Evolutionary conservation across 2,329 filamentous ascomycete species (phyloP).

Genomic region (Stagonosporopsis chrysanthemi): DNA sequence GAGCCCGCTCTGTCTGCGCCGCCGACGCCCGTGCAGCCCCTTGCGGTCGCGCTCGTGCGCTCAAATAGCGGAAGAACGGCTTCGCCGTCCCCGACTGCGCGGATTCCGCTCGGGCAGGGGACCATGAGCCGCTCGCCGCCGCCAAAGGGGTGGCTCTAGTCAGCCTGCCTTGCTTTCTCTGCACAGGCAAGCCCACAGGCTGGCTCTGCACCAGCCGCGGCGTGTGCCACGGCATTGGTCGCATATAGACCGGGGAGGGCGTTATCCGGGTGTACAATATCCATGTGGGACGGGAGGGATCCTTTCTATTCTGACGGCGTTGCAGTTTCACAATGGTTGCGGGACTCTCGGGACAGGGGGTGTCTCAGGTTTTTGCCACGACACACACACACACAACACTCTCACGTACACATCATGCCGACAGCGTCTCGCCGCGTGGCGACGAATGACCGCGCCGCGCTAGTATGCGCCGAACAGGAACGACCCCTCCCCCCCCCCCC

Average conservation of each 20-base stretch:
- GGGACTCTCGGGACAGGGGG: neutral
- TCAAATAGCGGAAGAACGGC: conserved; percentile 25
- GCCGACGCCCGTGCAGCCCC: conserved; percentile 10
- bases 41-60: conserved; percentile 11
- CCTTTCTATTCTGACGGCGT: conserved; percentile 6
- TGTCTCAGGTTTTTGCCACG: neutral
- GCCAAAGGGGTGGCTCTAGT: conserved; percentile 40
- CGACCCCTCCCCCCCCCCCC: neutral
- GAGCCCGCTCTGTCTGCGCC: conserved; percentile 24
- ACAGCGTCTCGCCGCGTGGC: too few relatives aligned
- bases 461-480: too few relatives aligned
- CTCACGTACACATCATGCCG: too few relatives aligned
- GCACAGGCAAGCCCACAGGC: too few relatives aligned
- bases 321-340: conserved; percentile 11
- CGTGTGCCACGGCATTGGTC: neutral
- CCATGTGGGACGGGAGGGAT: neutral
- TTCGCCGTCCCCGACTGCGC: conserved; percentile 39
- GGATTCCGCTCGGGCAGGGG: conserved; percentile 46
- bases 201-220: too few relatives aligned
- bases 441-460: too few relatives aligned
- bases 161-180: too few relatives aligned
- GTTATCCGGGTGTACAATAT: conserved; percentile 10
- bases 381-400: neutral
- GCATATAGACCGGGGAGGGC: conserved; percentile 14
- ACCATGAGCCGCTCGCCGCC: conserved; percentile 48